A percentile compares a stretch with the other conserved stretches of the same genome.
These are phyloP conservation scores for Barnettozyma californica DNA, from an alignment of 805 yeast genomes.

Conservation along the genomic window DNA sequence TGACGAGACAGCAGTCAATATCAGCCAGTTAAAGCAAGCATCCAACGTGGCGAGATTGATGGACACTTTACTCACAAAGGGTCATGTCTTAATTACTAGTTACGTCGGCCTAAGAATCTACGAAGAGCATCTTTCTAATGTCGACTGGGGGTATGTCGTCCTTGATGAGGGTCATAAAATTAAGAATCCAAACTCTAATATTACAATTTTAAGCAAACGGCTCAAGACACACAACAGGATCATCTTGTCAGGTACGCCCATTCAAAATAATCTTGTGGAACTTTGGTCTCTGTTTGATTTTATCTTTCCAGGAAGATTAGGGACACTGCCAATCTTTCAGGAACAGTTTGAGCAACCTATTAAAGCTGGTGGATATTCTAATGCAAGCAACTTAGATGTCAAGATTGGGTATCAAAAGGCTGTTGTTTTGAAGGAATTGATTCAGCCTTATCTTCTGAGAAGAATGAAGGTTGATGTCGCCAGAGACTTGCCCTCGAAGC, in stretches of 20 bases:
- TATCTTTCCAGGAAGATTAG: slow-evolving; percentile 89
- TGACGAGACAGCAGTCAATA: slow-evolving; percentile 29
- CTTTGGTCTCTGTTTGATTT: slow-evolving; percentile 95
- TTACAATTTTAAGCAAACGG: slow-evolving; percentile 80
- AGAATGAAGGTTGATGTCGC: slow-evolving; percentile 94
- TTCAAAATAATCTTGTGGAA: slow-evolving; percentile 88
- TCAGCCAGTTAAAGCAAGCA: slow-evolving; percentile 26
- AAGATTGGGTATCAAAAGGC: slow-evolving; percentile 97
- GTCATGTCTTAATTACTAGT: slow-evolving; percentile 86
- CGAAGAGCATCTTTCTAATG: slow-evolving; percentile 54
- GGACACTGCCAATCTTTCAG: slow-evolving; percentile 92
- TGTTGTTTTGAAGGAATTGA: slow-evolving; percentile 77
- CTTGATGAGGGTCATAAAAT: slow-evolving; percentile 97
- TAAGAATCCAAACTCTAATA: slow-evolving; percentile 87
- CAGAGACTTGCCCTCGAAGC: slow-evolving; percentile 85
- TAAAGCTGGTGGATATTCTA: slow-evolving; percentile 96
- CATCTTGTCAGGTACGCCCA: slow-evolving; percentile 93
- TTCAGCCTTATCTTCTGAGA: slow-evolving; percentile 83
- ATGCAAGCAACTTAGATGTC: slow-evolving; percentile 92
- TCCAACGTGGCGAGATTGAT: slow-evolving; percentile 44
- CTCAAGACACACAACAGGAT: slow-evolving; percentile 79
- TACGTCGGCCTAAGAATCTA: slow-evolving; percentile 81
- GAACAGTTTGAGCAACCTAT: slow-evolving; percentile 90
- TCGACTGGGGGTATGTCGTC: slow-evolving; percentile 84
- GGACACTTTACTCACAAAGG: slow-evolving; percentile 54